A percentile compares a stretch with the other conserved stretches of the same genome.
These are phyloP conservation scores for Populus trichocarpa DNA, from an alignment of 441 rosid genomes.

Conservation along the genomic window DNA sequence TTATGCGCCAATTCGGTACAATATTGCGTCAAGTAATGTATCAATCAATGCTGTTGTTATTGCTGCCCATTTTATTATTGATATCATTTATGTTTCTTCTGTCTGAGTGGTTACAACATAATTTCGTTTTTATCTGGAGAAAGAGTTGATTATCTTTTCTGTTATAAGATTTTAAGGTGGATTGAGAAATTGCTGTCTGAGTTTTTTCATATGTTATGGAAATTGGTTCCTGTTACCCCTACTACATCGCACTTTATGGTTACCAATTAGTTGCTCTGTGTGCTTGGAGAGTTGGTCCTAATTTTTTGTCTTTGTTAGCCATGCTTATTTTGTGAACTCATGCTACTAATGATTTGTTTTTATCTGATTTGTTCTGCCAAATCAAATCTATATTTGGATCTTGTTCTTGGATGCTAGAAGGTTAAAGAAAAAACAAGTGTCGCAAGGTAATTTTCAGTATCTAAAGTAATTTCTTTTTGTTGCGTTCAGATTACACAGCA, in stretches of 20 bases:
- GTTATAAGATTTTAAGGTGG: neutral
- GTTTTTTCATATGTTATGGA: neutral
- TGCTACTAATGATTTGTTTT: neutral
- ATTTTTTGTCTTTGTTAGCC: neutral
- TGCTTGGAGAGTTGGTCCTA: neutral
- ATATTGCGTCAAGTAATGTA: conserved; percentile 38
- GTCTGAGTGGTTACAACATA: neutral
- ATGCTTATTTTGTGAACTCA: neutral
- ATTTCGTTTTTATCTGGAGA: neutral
- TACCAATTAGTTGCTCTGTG: neutral
- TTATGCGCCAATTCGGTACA: conserved; percentile 72
- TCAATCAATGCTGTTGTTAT: neutral
- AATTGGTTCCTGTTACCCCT: neutral
- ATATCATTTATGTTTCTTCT: neutral
- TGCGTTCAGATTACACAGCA: conserved; percentile 74
- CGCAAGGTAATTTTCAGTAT: neutral
- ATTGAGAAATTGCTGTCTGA: neutral
- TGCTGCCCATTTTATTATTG: neutral
- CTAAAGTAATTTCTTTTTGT: neutral
- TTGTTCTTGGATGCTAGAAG: neutral
- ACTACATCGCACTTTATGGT: neutral
- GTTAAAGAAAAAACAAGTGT: neutral
- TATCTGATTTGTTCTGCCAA: neutral
- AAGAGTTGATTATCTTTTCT: neutral
- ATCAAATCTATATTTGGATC: neutral